Percentiles rank a stretch among this genome's conserved stretches.
Evolutionary conservation across 768 basidiomycete species (phyloP).

Genomic region (Tulasnella sp.): DNA sequence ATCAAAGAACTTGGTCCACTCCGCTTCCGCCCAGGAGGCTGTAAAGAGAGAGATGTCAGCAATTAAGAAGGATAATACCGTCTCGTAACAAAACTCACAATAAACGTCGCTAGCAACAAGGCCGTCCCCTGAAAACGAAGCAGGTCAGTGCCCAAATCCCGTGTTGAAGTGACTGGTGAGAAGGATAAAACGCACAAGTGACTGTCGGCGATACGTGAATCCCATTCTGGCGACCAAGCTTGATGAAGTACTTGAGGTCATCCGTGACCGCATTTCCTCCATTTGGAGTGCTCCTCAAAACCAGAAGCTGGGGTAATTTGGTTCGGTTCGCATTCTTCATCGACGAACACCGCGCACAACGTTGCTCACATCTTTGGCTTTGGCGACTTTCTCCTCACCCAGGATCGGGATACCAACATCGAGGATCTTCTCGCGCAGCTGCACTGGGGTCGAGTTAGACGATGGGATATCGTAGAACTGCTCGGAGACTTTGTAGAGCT

Average conservation of each 20-base stretch:
- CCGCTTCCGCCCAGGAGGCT: conserved; percentile 69
- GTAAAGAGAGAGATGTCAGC: conserved; percentile 60
- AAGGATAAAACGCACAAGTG: conserved; percentile 29
- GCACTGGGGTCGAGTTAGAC: conserved; percentile 51
- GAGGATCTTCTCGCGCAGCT: conserved; percentile 67
- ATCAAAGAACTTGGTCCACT: conserved; percentile 70
- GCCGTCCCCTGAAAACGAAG: conserved; percentile 47
- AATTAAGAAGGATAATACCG: conserved; percentile 26
- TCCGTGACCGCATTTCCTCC: conserved; percentile 76
- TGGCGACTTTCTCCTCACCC: conserved; percentile 34
- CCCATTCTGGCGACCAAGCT: conserved; percentile 81
- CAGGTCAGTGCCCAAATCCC: no score
- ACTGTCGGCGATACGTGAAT: conserved; percentile 85
- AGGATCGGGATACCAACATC: conserved; percentile 44
- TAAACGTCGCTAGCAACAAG: conserved; percentile 10
- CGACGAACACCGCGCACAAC: no score
- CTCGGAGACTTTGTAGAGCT: conserved; percentile 68
- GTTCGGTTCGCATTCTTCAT: not conserved
- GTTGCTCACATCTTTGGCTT: not conserved
- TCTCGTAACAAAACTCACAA: not conserved
- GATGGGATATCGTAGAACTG: conserved; percentile 74
- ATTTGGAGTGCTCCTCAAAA: conserved; percentile 54
- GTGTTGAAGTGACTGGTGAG: no score
- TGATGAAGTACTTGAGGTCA: conserved; percentile 85
- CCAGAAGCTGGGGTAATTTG: conserved; percentile 35